Conservation (phyloP, 768 basidiomycete species). For the Pleurotus platypus region DNA sequence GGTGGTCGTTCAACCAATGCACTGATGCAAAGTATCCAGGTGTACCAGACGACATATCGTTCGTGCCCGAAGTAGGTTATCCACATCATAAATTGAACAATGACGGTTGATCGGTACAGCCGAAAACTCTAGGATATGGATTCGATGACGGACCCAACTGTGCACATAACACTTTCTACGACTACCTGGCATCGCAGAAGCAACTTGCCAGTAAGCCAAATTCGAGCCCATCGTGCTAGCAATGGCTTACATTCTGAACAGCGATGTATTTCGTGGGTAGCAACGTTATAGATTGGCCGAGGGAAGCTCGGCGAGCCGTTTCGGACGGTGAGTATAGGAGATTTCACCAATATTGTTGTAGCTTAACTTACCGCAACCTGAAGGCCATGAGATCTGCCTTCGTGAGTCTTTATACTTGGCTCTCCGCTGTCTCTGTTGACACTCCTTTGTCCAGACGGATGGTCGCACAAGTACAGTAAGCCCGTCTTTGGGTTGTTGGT, state of each 20-base stretch:
- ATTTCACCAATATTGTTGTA: not conserved
- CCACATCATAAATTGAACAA: not conserved
- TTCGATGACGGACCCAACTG: conserved; percentile 70
- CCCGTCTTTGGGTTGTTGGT: not conserved
- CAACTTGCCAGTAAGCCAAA: conserved; percentile 56
- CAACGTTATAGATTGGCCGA: conserved; percentile 52
- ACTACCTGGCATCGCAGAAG: conserved; percentile 45
- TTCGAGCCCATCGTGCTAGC: not conserved
- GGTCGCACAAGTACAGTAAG: conserved; percentile 56
- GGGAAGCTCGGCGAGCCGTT: conserved; percentile 50
- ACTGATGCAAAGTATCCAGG: conserved; percentile 41
- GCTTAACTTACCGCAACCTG: not conserved
- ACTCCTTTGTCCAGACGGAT: conserved; percentile 35
- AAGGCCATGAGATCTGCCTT: conserved; percentile 57
- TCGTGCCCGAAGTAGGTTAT: conserved; percentile 43
- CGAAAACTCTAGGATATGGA: conserved; percentile 52
- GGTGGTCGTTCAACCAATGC: conserved; percentile 46
- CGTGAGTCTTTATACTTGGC: conserved; percentile 37
- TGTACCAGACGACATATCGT: conserved; percentile 38
- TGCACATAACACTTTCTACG: conserved; percentile 60
- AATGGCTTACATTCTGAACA: conserved; percentile 15
- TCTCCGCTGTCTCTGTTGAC: not conserved
- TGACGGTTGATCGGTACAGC: conserved; percentile 25
- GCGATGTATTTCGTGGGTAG: conserved; percentile 65
- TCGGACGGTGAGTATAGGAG: conserved; percentile 36